Percentiles rank a stretch among this genome's conserved stretches.
These are phyloP conservation scores for Aristolochia contorta DNA, from an alignment of 164 flowering plant species.

Conservation along the genomic window DNA sequence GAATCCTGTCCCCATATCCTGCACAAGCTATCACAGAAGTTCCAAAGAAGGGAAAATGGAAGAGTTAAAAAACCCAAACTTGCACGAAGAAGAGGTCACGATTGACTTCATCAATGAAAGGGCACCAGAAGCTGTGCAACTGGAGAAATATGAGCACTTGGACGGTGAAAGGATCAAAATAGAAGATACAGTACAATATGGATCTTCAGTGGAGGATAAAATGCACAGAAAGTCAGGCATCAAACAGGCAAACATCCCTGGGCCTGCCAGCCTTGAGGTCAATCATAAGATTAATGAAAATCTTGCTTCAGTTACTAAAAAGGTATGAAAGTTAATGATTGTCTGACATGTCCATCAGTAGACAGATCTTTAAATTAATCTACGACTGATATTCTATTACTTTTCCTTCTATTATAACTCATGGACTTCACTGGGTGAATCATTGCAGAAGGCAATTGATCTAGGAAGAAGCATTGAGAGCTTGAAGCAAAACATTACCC, in stretches of 20 bases:
- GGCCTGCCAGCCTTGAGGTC: neutral
- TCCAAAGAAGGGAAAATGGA: too few relatives aligned
- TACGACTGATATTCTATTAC: too few relatives aligned
- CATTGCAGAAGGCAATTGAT: too few relatives aligned
- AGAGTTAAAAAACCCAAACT: too few relatives aligned
- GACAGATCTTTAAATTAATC: too few relatives aligned
- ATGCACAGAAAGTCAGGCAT: neutral
- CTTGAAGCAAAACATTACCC: too few relatives aligned
- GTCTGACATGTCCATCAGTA: too few relatives aligned
- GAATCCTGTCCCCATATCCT: neutral
- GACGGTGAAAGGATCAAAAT: neutral
- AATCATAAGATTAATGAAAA: neutral
- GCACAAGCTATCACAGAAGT: too few relatives aligned
- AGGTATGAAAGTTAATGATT: neutral
- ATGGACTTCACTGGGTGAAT: too few relatives aligned
- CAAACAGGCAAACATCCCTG: neutral
- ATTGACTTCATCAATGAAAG: neutral
- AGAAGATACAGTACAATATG: neutral
- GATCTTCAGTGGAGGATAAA: neutral
- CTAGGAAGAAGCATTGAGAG: too few relatives aligned
- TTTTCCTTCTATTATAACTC: too few relatives aligned
- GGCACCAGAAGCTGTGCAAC: conserved; percentile 1
- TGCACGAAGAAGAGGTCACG: neutral
- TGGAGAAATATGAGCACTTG: neutral
- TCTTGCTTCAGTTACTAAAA: neutral